These are phyloP conservation scores for Podospora sp. DNA, from an alignment of 495 filamentous ascomycete genomes.

Conservation along the genomic window DNA sequence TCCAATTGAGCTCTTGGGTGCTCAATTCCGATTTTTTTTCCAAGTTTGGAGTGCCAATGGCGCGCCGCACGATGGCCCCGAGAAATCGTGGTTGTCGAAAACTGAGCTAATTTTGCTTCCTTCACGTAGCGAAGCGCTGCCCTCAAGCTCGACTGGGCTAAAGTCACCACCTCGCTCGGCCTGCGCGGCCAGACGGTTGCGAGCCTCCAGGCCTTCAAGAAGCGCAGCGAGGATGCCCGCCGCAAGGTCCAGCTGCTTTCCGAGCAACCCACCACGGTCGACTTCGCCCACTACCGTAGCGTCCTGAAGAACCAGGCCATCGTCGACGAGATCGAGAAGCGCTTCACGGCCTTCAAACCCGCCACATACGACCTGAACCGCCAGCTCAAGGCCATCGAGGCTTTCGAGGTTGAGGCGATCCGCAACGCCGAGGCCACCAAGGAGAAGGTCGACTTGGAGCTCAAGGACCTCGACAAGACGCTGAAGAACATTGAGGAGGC, in stretches of 20 bases:
- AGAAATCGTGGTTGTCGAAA: background rate
- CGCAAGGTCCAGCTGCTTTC: constrained; percentile 81
- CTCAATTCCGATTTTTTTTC: background rate
- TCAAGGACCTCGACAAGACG: constrained; percentile 88
- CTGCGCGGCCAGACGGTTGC: constrained; percentile 91
- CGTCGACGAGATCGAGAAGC: constrained; percentile 94
- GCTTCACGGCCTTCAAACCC: constrained; percentile 87
- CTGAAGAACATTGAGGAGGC: constrained; percentile 96
- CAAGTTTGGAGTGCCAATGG: constrained; percentile 7
- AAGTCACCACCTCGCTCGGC: constrained; percentile 86
- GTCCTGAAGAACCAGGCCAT: constrained; percentile 92
- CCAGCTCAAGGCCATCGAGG: constrained; percentile 96
- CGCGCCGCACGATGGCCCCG: background rate
- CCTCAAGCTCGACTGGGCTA: constrained; percentile 98
- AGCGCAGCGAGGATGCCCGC: constrained; percentile 98
- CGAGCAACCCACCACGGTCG: constrained; percentile 78
- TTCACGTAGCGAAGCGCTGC: constrained; percentile 86
- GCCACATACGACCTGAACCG: constrained; percentile 83
- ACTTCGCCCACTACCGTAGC: constrained; percentile 91
- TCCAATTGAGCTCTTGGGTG: constrained; percentile 26
- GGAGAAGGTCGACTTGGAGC: constrained; percentile 88
- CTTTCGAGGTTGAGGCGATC: constrained; percentile 94
- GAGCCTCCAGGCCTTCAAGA: constrained; percentile 94
- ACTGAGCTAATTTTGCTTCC: constrained; percentile 55
- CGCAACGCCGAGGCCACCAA: constrained; percentile 97